Evolutionary conservation across 805 yeast species (phyloP).

Genomic region (Hanseniaspora hatyaiensis): DNA sequence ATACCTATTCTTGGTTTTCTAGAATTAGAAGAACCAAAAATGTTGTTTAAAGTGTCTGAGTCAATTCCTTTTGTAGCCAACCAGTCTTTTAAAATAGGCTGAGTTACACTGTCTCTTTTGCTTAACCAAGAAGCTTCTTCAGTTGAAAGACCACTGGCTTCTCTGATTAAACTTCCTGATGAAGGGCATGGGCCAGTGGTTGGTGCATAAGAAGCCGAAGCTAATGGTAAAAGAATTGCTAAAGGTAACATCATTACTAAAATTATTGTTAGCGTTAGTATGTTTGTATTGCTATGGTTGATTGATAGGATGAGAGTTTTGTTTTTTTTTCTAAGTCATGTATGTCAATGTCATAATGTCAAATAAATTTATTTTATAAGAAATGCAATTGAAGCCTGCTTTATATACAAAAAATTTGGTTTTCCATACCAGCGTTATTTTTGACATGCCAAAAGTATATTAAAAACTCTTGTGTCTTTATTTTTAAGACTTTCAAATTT

Average conservation of each 20-base stretch:
- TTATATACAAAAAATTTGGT: too few relatives aligned
- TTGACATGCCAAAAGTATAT: too few relatives aligned
- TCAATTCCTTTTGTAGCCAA: constrained; percentile 42
- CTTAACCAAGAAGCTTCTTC: constrained; percentile 44
- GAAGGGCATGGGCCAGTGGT: constrained; percentile 45
- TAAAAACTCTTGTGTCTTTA: too few relatives aligned
- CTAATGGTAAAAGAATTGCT: neutral
- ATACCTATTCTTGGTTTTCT: constrained; percentile 32
- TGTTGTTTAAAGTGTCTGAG: constrained; percentile 26
- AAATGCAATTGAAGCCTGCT: too few relatives aligned
- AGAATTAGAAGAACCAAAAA: neutral
- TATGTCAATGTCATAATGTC: too few relatives aligned
- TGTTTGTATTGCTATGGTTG: too few relatives aligned
- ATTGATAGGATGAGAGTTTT: too few relatives aligned
- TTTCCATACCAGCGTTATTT: too few relatives aligned
- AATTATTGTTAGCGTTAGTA: too few relatives aligned
- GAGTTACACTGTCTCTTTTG: constrained; percentile 37
- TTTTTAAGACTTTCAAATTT: too few relatives aligned
- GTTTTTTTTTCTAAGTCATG: too few relatives aligned
- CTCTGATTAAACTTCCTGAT: constrained; percentile 32
- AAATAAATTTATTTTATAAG: too few relatives aligned
- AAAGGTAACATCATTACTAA: neutral
- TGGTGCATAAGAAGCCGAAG: constrained; percentile 39
- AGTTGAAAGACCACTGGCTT: constrained; percentile 36
- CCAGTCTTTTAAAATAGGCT: constrained; percentile 36